A percentile compares a stretch with the other conserved stretches of the same genome.
Evolutionary conservation across 2,329 filamentous ascomycete genomes (phyloP).

Genomic region (Neofusicoccum laricinum): DNA sequence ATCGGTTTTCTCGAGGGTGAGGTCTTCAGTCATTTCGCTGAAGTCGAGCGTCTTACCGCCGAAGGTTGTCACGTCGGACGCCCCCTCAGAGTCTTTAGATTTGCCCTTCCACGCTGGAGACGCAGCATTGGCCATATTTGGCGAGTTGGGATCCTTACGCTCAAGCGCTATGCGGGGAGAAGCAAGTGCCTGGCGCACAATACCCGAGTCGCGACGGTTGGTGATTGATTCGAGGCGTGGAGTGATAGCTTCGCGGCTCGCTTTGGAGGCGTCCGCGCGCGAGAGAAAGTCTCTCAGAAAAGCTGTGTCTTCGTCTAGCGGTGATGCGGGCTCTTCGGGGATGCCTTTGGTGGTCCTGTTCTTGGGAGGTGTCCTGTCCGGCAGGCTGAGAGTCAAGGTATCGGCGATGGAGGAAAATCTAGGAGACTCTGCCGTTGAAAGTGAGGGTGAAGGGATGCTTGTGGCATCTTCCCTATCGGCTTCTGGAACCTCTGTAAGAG

Average conservation of each 20-base stretch:
- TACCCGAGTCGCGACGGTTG: constrained; percentile 48
- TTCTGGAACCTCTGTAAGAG: background rate
- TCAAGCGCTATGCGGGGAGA: constrained; percentile 44
- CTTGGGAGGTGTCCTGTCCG: background rate
- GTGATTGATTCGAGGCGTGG: constrained; percentile 42
- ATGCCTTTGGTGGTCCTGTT: background rate
- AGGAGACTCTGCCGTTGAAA: constrained; percentile 9
- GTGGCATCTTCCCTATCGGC: background rate
- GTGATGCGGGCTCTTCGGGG: constrained; percentile 8
- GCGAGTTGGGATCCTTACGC: constrained; percentile 48
- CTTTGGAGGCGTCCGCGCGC: constrained; percentile 48
- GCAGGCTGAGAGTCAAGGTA: constrained; percentile 16
- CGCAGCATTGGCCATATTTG: constrained; percentile 17
- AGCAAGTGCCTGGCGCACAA: constrained; percentile 45
- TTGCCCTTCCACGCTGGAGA: background rate
- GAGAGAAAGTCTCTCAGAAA: constrained; percentile 49
- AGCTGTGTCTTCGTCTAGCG: constrained; percentile 47
- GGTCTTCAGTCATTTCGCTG: background rate
- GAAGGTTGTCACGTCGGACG: background rate
- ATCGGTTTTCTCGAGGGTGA: background rate
- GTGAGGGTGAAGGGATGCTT: constrained; percentile 12
- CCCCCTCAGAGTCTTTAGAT: background rate
- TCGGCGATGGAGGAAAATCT: constrained; percentile 14
- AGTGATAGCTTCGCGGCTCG: constrained; percentile 31
- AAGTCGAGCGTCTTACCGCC: background rate